Evolutionary conservation across 441 rosid genomes (phyloP), one percentile per base, ranked within the genome.

Genomic region (Viola pubescens): DNA sequence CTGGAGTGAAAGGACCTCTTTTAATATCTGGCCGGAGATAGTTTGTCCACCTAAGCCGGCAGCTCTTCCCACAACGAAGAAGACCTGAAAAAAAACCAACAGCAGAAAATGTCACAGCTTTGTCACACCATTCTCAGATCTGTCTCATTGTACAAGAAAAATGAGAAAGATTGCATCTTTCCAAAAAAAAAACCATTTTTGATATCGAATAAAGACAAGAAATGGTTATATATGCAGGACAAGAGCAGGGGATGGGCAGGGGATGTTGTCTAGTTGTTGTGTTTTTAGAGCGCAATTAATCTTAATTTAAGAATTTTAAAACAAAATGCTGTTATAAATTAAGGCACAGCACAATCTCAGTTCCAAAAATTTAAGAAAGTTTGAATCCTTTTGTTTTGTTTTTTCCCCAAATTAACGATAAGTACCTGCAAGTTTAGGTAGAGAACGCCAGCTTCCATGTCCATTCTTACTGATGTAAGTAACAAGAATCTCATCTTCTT

Each of bases 31-130:
- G 85, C 9, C 83, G 67, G 6, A 82, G 85, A 61, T 82, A 82
- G 67, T 82, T 82, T 4, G 68, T 75, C 88, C 85, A 80, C 50
- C 85, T 67, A 6, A 82, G 85, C 63, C 88, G 43, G 64, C 85
- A 78, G 43, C 88, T 83, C 69, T 80, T 83, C 11, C 88, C 85
- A 58, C 85, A 78, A 7, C 88, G 74, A 43, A 58, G 73, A 10
- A 83, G 63, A 13, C 85, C 82, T 86, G 66, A 37, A 4, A 19
- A 57, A 53, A 7, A 9, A 16, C 34, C 34, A 26, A 40, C 9
- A 55, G 2, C 2, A 40, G 34, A 26, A 26, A 26, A 26, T 26
- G 34, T 26, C 34, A 26, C 2, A 26, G 2, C 3, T 26, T 26
- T 26, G 34, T 26, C 34, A 26, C 34, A 26, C 34, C 34, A 26